Base-by-base conservation (phyloP, 176 grass and related monocot species). In the Echinochloa phyllopogon region DNA sequence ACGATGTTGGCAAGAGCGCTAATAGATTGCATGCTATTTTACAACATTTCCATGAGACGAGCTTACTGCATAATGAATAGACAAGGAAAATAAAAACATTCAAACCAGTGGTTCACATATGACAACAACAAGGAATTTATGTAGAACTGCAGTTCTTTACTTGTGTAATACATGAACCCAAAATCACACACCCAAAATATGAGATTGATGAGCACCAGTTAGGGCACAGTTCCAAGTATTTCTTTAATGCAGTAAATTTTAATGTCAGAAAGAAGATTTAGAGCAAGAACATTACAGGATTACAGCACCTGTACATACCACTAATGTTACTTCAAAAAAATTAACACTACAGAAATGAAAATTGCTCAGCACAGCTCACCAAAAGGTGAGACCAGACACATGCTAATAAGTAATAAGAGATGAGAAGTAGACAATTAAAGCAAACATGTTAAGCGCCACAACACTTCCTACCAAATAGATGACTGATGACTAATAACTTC, bases 391-490 rank as follows among this genome's bases (percentile, higher is more conserved):
- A 69, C 13, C 10, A 0, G 79, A 42, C 5, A 7, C 64, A 57
- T 42, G 65, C 24, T 81, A 67, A 11, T 14, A 65, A 63, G 29
- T 3, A 1, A 47, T 18, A 42, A 59, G 12, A 15, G 10, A 63
- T 66, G 7, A 60, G 42, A 66, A 78, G 36, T 39, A 20, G 17
- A 86, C 23, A 38, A 61, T 33, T 56, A 75, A 57, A 59, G 14
- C 10, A 57, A 68, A 49, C 17, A 80, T 8, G 6, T 17, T n/a
- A 69, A 51, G 21, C 12, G 38, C 14, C 6, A 8, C 0, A 21
- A 11, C n/a, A 71, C 15, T 83, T 77, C 12, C 3, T 77, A 71
- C 43, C n/a, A 83, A 77, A 44, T 2, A 52, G 43, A n/a, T 16
- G 1, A 53, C n/a, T 5, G 43, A n/a, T 16, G 1, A 53, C n/a